phyloP scores from a whole-genome alignment of 257 asterid genomes.

The Solanum bulbocastanum region DNA sequence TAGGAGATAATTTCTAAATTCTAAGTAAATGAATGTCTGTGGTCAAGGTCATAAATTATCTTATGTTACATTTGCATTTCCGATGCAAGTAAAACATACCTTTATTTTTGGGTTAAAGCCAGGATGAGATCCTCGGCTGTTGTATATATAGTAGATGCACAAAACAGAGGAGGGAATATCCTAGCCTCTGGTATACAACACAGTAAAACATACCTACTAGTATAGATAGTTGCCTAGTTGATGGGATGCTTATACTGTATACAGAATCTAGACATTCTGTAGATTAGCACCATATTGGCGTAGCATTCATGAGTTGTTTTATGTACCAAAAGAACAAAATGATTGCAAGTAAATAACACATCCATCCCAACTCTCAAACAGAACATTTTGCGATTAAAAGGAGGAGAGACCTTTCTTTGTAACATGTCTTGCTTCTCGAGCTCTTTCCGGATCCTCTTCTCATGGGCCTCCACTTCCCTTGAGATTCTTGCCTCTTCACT shows the following conservation, averaged over 20 bases:
- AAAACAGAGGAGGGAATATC: neutral
- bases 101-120: neutral
- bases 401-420: slow-evolving; percentile 51
- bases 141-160: neutral
- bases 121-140: neutral
- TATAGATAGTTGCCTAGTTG: neutral
- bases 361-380: neutral
- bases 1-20: neutral
- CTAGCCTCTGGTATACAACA: neutral
- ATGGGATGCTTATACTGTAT: neutral
- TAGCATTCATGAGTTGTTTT: neutral
- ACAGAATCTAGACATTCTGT: neutral
- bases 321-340: neutral
- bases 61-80: neutral
- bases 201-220: neutral
- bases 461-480: slow-evolving; percentile 79
- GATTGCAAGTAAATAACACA: neutral
- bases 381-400: neutral
- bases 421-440: slow-evolving; percentile 77
- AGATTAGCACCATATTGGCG: neutral
- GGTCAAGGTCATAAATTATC: neutral
- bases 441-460: slow-evolving; percentile 77
- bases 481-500: slow-evolving; percentile 75
- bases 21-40: neutral
- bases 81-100: neutral